Base-by-base conservation (phyloP, 495 filamentous ascomycete genomes). In the Daldinia caldariorum region DNA sequence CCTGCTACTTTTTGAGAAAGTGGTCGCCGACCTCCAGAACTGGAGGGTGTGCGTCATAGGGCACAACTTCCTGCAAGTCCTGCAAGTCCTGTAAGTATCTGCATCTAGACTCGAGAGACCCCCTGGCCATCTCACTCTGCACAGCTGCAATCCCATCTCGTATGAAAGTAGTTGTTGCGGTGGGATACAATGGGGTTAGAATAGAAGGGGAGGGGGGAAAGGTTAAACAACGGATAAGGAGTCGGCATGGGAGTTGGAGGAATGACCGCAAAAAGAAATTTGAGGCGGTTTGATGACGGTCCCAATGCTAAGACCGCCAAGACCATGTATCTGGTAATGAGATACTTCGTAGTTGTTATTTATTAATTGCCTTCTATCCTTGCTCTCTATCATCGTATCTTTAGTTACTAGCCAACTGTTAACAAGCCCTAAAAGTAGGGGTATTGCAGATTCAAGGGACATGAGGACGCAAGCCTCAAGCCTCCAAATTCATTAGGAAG, bases 1-100 rank as follows among this genome's bases (percentile, higher is more conserved):
- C 71, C 67, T 73, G 67, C 71, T 73, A 55, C 71, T 69, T 73
- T 58, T n/a, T 12, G 63, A 70, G 61, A 61, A 70, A 70, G 45
- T 70, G 67, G 71, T 73, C 71, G 71, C 58, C 71, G 71, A 73
- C 71, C 71, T 73, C 58, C 58, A 67, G 58, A 60, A 70, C 63
- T 37, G 58, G 71, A 63, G 63, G 66, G 71, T 73, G 71, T 73
- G 71, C 71, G 71, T 70, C 71, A 73, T 73, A 70, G 71, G 71
- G 63, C 67, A 70, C 67, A 67, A 63, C 61, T 69, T 47, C 5
- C 43, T 47, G 43, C 43, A 47, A 47, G 43, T 47, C 43, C 43
- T 47, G 20, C 43, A 47, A 47, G 43, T 47, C 59, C 71, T 69
- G 71, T 66, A 73, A 66, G 58, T 73, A 58, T 70, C 47, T 70